phyloP scores from a whole-genome alignment of 2,329 filamentous ascomycete species.

The Trichoderma sp. region DNA sequence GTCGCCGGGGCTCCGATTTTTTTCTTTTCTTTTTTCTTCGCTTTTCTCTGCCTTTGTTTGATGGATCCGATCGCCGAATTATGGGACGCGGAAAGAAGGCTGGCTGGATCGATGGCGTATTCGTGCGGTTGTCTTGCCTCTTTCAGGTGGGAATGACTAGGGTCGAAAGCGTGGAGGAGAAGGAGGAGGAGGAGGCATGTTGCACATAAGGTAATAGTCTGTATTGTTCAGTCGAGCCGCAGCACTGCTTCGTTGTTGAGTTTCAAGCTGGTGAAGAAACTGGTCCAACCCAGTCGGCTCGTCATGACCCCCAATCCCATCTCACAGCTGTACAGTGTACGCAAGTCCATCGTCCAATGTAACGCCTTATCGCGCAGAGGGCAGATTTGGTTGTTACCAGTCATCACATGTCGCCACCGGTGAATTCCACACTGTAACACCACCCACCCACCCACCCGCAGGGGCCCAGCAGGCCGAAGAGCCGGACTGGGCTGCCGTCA shows the following conservation, averaged over 20 bases:
- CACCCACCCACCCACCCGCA: background rate
- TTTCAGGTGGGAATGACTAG: too few relatives aligned
- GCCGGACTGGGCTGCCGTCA: background rate
- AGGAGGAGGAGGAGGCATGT: too few relatives aligned
- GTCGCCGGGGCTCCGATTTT: slow-evolving; percentile 4
- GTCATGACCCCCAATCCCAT: background rate
- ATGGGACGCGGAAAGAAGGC: too few relatives aligned
- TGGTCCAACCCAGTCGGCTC: too few relatives aligned
- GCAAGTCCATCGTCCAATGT: background rate
- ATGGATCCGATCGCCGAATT: too few relatives aligned
- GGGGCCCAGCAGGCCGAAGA: background rate
- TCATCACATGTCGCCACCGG: background rate
- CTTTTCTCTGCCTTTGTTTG: too few relatives aligned
- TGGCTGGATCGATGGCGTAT: background rate
- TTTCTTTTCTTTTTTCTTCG: too few relatives aligned
- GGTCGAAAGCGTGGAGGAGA: too few relatives aligned
- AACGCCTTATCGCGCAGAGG: background rate
- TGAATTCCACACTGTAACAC: slow-evolving; percentile 8
- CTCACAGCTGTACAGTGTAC: background rate
- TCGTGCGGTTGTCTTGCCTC: background rate
- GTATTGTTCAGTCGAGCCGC: too few relatives aligned
- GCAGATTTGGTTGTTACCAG: background rate
- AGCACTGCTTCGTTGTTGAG: too few relatives aligned
- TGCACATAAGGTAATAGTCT: too few relatives aligned
- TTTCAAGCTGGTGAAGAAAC: background rate